A percentile compares a stretch with the other conserved stretches of the same genome.
Conservation (phyloP, 306 rosid genomes). For the Corylus heterophylla region DNA sequence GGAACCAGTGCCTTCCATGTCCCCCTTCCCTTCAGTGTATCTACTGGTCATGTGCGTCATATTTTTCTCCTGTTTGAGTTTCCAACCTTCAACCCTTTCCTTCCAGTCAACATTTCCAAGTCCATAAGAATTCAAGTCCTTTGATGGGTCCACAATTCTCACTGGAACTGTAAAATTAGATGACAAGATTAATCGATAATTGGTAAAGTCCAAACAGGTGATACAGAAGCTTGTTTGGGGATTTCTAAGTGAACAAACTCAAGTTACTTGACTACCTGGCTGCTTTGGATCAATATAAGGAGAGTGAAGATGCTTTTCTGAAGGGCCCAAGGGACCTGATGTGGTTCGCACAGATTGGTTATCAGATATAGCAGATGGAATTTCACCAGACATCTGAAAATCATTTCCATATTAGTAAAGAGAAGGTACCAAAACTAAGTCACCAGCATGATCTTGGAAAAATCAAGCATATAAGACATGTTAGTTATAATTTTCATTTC, state of each 20-base stretch:
- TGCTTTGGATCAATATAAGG: constrained; percentile 78
- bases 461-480: neutral
- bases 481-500: too few relatives aligned
- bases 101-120: constrained; percentile 99
- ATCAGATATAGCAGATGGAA: constrained; percentile 86
- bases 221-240: constrained; percentile 10
- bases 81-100: constrained; percentile 99
- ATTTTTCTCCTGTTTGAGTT: constrained; percentile 91
- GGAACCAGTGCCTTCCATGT: constrained; percentile 95
- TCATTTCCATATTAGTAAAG: constrained; percentile 5
- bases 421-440: neutral
- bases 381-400: constrained; percentile 84
- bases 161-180: constrained; percentile 67
- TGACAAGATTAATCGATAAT: constrained; percentile 18
- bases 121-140: constrained; percentile 94
- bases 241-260: neutral
- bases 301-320: constrained; percentile 65
- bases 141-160: constrained; percentile 89
- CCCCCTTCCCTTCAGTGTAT: constrained; percentile 86
- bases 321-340: constrained; percentile 90
- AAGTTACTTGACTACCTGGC: constrained; percentile 61
- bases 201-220: constrained; percentile 21
- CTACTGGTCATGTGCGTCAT: constrained; percentile 73
- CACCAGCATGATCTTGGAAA: neutral
- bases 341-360: constrained; percentile 89